Percentiles rank a stretch among this genome's conserved stretches.
These are phyloP conservation scores for Cantharellus cinnabarinus DNA, from an alignment of 768 basidiomycete genomes.

Conservation along the genomic window DNA sequence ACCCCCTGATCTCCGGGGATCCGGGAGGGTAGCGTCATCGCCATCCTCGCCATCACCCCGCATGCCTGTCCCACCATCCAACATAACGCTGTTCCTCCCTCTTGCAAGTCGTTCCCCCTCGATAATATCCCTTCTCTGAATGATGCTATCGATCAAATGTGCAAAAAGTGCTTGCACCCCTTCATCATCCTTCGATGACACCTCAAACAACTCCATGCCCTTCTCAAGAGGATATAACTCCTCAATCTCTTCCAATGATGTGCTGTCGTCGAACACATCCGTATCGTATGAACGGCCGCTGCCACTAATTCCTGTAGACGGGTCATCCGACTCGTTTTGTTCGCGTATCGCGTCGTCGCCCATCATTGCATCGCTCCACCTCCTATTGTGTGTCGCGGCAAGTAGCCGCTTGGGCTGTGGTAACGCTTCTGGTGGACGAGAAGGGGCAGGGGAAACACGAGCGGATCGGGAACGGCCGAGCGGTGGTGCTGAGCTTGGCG, in stretches of 20 bases:
- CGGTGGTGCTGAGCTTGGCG: not conserved
- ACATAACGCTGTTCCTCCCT: slow-evolving; percentile 67
- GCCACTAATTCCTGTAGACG: slow-evolving; percentile 27
- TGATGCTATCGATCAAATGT: slow-evolving; percentile 60
- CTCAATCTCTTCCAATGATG: slow-evolving; percentile 6
- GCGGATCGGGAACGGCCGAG: not conserved
- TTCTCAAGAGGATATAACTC: slow-evolving; percentile 52
- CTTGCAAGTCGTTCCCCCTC: slow-evolving; percentile 63
- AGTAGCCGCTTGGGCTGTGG: slow-evolving; percentile 6
- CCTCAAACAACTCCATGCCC: slow-evolving; percentile 77
- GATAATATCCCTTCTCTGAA: slow-evolving; percentile 54
- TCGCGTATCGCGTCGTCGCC: not conserved
- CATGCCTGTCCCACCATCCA: slow-evolving; percentile 13
- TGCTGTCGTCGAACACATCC: slow-evolving; percentile 20
- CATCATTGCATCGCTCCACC: slow-evolving; percentile 25
- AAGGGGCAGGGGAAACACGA: not conserved
- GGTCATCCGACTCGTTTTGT: slow-evolving; percentile 35
- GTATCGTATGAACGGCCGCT: slow-evolving; percentile 32
- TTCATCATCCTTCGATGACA: slow-evolving; percentile 79
- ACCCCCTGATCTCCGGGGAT: not conserved
- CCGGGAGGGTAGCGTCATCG: not conserved
- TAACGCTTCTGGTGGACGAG: not conserved
- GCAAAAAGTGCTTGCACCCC: slow-evolving; percentile 69
- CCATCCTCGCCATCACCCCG: not conserved
- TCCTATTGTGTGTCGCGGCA: slow-evolving; percentile 9